Evolutionary conservation across 805 yeast species (phyloP), one percentile per base, ranked within the genome.

Genomic region (Metschnikowia anglica): DNA sequence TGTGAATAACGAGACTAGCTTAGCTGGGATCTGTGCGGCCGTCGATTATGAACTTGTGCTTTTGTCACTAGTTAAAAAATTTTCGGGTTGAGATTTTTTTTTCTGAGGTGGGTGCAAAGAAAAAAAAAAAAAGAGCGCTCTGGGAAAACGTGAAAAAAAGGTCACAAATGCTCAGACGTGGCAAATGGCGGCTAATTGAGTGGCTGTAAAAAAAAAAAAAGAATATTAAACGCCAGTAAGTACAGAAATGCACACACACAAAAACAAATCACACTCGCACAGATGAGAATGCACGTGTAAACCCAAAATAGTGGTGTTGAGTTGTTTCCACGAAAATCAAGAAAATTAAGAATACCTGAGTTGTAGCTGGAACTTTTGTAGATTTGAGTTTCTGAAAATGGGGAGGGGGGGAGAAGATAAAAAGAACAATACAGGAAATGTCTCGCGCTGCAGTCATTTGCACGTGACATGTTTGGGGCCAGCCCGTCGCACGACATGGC

Each of bases 1-100:
- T 24, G 20, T 12, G 16, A 31, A 9, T 20, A 36, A 31, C 25
- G 15, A 11, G 25, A 28, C 45, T 17, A 31, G 33, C 27, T 18
- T 35, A 36, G 25, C 28, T 34, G 39, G 27, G 17, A 17, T 24
- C 15, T n/a, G 10, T 40, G 36, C 34, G 28, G 45, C 35, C 34
- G 31, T 21, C 34, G 35, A 24, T 26, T 26, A 17, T 25, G 24
- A 36, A 25, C 37, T 36, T 35, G 40, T 41, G 45, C 34, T 41
- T 41, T 26, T 41, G 45, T 36, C 40, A 36, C 45, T 25, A 36
- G 45, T 29, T 41, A 41, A 41, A 41, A 41, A 36, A 19, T 34
- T 41, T 41, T 41, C 45, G 45, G 40, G 39, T 20, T 31, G 37
- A 29, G 41, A 25, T 34, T 39, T 39, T 41, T 40, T 40, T 39